phyloP scores from a whole-genome alignment of 306 rosid species.

The Acacia melanoxylon region DNA sequence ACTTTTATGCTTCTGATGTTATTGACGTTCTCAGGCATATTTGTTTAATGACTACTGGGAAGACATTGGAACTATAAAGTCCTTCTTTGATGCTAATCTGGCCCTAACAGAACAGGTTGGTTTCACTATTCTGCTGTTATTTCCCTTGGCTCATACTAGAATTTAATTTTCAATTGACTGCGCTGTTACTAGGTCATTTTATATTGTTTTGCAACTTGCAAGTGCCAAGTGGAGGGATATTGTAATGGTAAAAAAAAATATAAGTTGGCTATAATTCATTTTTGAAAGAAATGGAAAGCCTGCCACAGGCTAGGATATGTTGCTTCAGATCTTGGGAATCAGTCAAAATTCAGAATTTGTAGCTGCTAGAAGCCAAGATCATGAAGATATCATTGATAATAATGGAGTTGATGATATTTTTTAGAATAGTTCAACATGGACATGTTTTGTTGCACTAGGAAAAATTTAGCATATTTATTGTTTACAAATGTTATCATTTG shows the following conservation, averaged over 20 bases:
- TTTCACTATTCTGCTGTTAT: slow-evolving; percentile 18
- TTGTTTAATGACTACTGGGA: slow-evolving; percentile 98
- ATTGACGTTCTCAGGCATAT: slow-evolving; percentile 67
- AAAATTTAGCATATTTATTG: slow-evolving; percentile 26
- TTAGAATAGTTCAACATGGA: slow-evolving; percentile 1
- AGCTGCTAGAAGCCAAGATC: neutral
- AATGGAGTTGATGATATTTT: neutral
- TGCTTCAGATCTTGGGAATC: slow-evolving; percentile 7
- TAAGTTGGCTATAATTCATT: slow-evolving; percentile 11
- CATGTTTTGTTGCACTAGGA: neutral
- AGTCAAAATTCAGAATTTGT: slow-evolving; percentile 8
- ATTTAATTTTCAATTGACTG: neutral
- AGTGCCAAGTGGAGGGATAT: neutral
- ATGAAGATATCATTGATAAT: slow-evolving; percentile 20
- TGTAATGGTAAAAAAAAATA: neutral
- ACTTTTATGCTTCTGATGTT: slow-evolving; percentile 9
- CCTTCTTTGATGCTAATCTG: slow-evolving; percentile 89
- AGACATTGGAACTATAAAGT: slow-evolving; percentile 91
- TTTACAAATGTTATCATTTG: slow-evolving; percentile 17
- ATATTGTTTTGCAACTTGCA: neutral
- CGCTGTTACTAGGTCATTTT: slow-evolving; percentile 6
- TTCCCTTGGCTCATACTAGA: slow-evolving; percentile 5
- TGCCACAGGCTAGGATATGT: neutral
- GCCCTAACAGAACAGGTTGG: slow-evolving; percentile 92
- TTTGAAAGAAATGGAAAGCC: slow-evolving; percentile 7